Percentiles rank a stretch among this genome's conserved stretches.
Conservation (phyloP, 2,329 filamentous ascomycete species). For the Pestalotiopsis fici region DNA sequence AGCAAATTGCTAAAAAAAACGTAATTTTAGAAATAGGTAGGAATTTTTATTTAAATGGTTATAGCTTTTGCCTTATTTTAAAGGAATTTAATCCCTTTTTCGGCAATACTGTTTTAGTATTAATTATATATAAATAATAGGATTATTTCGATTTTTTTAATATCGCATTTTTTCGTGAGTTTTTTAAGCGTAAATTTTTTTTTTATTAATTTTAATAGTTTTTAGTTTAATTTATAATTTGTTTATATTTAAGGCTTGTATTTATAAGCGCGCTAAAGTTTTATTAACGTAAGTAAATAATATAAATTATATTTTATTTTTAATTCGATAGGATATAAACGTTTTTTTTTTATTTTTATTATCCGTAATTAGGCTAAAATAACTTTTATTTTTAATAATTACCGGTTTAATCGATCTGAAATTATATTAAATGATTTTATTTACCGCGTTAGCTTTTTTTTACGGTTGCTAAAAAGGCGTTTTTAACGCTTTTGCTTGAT, state of each 20-base stretch:
- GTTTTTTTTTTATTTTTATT: no score
- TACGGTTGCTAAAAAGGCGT: no score
- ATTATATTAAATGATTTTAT: no score
- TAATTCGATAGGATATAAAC: not conserved
- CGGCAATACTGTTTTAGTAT: not conserved
- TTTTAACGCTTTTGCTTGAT: no score
- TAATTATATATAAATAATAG: not conserved
- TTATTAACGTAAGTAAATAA: not conserved
- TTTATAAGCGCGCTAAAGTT: not conserved
- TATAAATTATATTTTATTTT: not conserved
- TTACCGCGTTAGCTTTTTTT: no score
- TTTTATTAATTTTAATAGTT: not conserved
- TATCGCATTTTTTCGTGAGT: not conserved
- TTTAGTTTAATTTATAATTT: not conserved
- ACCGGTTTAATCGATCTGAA: no score
- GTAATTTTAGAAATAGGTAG: not conserved
- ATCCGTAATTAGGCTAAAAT: no score
- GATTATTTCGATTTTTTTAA: not conserved
- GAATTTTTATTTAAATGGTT: not conserved
- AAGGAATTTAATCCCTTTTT: not conserved
- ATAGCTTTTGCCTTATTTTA: not conserved
- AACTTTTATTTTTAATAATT: no score
- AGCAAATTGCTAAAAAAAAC: not conserved
- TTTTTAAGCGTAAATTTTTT: not conserved
- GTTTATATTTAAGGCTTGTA: not conserved